Base-by-base conservation (phyloP, 192 early-diverging fungal genomes). In the Cladochytrium replicatum region DNA sequence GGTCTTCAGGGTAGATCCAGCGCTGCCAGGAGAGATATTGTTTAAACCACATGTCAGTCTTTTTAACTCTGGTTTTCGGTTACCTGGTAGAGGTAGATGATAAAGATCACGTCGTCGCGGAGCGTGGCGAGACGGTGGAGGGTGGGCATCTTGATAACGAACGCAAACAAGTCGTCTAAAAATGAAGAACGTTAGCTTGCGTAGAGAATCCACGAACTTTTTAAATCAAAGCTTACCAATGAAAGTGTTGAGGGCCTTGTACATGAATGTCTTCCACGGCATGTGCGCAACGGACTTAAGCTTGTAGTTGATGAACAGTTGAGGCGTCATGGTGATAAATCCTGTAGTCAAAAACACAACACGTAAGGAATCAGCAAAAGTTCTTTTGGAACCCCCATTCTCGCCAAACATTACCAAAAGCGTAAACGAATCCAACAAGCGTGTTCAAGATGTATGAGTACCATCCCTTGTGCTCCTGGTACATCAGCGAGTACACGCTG, bases 121-220 rank as follows among this genome's bases (percentile, higher is more conserved):
- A 93, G 66, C 64, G 82, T 86, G 6, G 88, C 90, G 32, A 92
- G 48, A 17, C 87, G 67, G 62, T 93, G 89, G 23, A 89, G 54
- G 50, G 73, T 82, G n/a, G 89, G 89, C 89, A 93, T 93, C 63
- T 88, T 89, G 69, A 93, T 91, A 21, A 87, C 78, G 63, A 92
- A 94, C 8, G 87, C 87, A 72, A 94, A 94, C 53, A 94, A 55
- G 52, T 94, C 91, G 61, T 93, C 88, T 52, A 80, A 70, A 42
- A 81, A 55, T 0, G 74, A 78, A 6, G 4, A 11, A 29, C 8
- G 19, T 29, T 27, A 41, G 37, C 4, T 3, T 31, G 31, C 17
- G 29, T n/a, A n/a, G n/a, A n/a, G n/a, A n/a, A n/a, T n/a, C n/a
- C n/a, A n/a, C n/a, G n/a, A n/a, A n/a, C n/a, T n/a, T n/a, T n/a